A percentile compares a stretch with the other conserved stretches of the same genome.
Conservation (phyloP, 352 stramenopile species). For the Pythium pyrilobum region DNA sequence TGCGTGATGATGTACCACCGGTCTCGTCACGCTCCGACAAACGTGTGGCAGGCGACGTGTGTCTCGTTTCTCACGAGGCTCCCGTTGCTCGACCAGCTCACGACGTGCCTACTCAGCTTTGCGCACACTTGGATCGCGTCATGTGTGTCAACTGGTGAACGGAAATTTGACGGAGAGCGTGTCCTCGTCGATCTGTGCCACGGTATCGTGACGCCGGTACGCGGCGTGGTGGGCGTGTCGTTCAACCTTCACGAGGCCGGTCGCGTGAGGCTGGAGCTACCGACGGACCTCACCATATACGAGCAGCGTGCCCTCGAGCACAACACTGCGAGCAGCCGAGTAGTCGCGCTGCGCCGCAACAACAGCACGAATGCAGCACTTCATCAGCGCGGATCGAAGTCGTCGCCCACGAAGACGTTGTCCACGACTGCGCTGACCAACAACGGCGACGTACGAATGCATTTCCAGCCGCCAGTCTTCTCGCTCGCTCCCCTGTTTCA, state of each 20-base stretch:
- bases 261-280: slow-evolving; percentile 40
- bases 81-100: slow-evolving; percentile 51
- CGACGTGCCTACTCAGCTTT: slow-evolving; percentile 48
- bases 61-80: slow-evolving; percentile 71
- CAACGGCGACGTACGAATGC: slow-evolving; percentile 26
- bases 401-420: slow-evolving; percentile 37
- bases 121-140: slow-evolving; percentile 41
- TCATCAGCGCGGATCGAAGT: not conserved
- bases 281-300: slow-evolving; percentile 55
- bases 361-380: slow-evolving; percentile 4
- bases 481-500: slow-evolving; percentile 64
- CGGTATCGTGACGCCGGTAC: slow-evolving; percentile 49
- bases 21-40: slow-evolving; percentile 7
- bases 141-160: not conserved
- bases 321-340: not conserved
- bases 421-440: slow-evolving; percentile 29
- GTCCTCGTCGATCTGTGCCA: slow-evolving; percentile 52
- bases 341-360: not conserved
- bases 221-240: slow-evolving; percentile 57
- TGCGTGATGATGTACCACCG: slow-evolving; percentile 72
- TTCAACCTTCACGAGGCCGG: slow-evolving; percentile 33
- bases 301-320: not conserved
- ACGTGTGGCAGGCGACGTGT: slow-evolving; percentile 60
- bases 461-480: slow-evolving; percentile 63
- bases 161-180: slow-evolving; percentile 18